These are phyloP conservation scores for Cyberlindnera misumaiensis DNA, from an alignment of 805 yeast genomes.

Conservation along the genomic window DNA sequence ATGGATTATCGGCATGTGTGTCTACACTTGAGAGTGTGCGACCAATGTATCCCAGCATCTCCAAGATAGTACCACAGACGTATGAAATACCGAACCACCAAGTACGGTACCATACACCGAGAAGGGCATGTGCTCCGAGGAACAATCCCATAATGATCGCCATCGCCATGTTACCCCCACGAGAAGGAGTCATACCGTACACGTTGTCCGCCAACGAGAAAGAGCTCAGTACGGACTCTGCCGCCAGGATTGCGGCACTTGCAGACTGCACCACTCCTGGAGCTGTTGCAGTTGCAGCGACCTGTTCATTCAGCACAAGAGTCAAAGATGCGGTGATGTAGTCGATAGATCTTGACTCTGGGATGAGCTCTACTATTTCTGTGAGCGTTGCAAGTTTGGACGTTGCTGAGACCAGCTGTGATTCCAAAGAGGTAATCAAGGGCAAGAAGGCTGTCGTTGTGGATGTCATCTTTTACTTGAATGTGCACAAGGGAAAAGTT, in stretches of 20 bases:
- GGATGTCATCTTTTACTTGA: slow-evolving; percentile 5
- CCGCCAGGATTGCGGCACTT: slow-evolving; percentile 5
- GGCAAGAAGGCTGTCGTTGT: slow-evolving; percentile 9
- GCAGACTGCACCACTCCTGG: slow-evolving; percentile 9
- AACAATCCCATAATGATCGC: slow-evolving; percentile 47
- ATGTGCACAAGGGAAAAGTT: background rate
- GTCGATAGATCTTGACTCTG: slow-evolving; percentile 14
- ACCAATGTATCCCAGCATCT: slow-evolving; percentile 62
- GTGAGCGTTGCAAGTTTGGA: slow-evolving; percentile 18
- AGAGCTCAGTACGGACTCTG: slow-evolving; percentile 8
- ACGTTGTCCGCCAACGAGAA: slow-evolving; percentile 8
- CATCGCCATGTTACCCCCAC: slow-evolving; percentile 53
- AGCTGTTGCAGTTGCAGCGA: slow-evolving; percentile 9
- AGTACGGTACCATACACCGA: slow-evolving; percentile 43
- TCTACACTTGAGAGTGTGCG: slow-evolving; percentile 41
- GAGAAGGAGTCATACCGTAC: slow-evolving; percentile 42
- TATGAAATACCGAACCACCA: slow-evolving; percentile 63
- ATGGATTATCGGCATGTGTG: slow-evolving; percentile 32
- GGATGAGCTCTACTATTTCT: slow-evolving; percentile 1
- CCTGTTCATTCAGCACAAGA: slow-evolving; percentile 9
- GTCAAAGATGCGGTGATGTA: slow-evolving; percentile 16
- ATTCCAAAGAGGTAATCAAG: slow-evolving; percentile 11
- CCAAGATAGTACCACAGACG: slow-evolving; percentile 49
- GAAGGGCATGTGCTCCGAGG: slow-evolving; percentile 32
- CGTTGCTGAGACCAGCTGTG: slow-evolving; percentile 9